Evolutionary conservation across 768 basidiomycete species (phyloP).

Genomic region (Nidula microcarpa): DNA sequence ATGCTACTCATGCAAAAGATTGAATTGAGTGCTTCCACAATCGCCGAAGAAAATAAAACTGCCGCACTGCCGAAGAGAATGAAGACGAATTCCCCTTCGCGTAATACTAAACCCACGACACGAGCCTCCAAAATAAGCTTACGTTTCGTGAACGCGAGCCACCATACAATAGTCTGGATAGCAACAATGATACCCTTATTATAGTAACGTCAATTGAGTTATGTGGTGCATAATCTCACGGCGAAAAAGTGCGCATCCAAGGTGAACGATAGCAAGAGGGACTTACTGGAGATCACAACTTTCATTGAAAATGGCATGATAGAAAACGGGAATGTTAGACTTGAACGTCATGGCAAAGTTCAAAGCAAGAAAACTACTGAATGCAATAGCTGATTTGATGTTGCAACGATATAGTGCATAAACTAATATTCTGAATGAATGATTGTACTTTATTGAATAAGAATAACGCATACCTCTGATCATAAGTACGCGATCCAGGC

Average conservation of each 20-base stretch:
- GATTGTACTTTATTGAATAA: background rate
- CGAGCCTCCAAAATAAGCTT: background rate
- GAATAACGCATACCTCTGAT: background rate
- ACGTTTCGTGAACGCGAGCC: background rate
- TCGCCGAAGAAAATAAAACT: background rate
- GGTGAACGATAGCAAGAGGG: background rate
- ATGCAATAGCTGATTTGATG: background rate
- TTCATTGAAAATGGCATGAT: background rate
- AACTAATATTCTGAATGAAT: background rate
- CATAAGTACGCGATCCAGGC: background rate
- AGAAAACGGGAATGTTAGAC: background rate
- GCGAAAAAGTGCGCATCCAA: background rate
- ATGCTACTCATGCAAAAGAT: no score
- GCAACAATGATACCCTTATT: background rate
- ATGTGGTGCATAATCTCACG: background rate
- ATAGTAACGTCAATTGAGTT: background rate
- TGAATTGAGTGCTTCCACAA: background rate
- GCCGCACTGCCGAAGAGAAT: background rate
- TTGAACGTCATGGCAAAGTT: background rate
- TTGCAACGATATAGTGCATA: background rate
- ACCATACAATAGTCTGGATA: background rate
- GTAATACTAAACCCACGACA: background rate
- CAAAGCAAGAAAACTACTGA: background rate
- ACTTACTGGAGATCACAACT: background rate
- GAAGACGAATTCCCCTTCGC: background rate